Conservation (phyloP, 176 grass and related monocot species). For the Oryza meridionalis region DNA sequence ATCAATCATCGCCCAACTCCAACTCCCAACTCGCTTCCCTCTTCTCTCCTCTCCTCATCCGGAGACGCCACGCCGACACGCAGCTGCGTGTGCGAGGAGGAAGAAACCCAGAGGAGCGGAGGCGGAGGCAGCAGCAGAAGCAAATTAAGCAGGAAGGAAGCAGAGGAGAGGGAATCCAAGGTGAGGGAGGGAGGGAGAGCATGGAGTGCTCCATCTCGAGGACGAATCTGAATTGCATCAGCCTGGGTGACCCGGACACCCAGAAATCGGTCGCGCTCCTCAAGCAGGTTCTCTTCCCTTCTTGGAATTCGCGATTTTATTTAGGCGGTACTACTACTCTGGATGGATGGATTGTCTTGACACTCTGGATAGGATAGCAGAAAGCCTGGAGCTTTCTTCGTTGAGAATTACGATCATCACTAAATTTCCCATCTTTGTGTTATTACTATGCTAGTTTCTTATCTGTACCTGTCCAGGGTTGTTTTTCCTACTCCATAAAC, state of each 20-base stretch:
- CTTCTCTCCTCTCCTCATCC: too few relatives aligned
- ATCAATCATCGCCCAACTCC: slow-evolving; percentile 15
- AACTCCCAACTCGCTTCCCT: background rate
- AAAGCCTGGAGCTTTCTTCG: background rate
- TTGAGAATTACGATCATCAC: background rate
- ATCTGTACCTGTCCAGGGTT: background rate
- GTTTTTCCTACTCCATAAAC: background rate
- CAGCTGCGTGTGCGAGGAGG: background rate
- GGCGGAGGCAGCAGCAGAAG: background rate
- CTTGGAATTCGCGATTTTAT: slow-evolving; percentile 19
- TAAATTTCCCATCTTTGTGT: background rate
- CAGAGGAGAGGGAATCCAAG: slow-evolving; percentile 20
- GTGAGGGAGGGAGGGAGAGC: background rate
- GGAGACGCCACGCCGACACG: too few relatives aligned
- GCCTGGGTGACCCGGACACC: slow-evolving; percentile 66
- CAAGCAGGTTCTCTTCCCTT: slow-evolving; percentile 61
- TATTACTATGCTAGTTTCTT: background rate
- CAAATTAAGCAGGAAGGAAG: slow-evolving; percentile 1
- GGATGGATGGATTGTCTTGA: background rate
- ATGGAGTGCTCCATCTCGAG: slow-evolving; percentile 63
- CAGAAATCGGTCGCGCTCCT: slow-evolving; percentile 77
- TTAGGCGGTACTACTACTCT: background rate
- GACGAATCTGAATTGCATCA: slow-evolving; percentile 75
- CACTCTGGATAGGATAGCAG: background rate
- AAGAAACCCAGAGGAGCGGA: background rate